phyloP scores from a whole-genome alignment of 257 asterid genomes.

The Ilex aquifolium region DNA sequence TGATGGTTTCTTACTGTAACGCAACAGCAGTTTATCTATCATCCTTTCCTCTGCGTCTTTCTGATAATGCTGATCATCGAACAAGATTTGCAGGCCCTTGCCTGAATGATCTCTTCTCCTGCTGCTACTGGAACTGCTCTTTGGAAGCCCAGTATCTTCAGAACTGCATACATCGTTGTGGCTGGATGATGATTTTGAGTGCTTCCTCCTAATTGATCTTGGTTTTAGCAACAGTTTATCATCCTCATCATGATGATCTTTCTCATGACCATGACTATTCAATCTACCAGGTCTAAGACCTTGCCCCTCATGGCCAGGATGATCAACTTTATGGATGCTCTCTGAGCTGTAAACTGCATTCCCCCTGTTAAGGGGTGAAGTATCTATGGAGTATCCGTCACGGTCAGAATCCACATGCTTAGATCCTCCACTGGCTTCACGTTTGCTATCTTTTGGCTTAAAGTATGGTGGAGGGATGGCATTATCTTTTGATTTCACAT shows the following conservation, averaged over 20 bases:
- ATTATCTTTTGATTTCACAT: slow-evolving; percentile 45
- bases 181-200: slow-evolving; percentile 49
- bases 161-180: slow-evolving; percentile 21
- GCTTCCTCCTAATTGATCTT: slow-evolving; percentile 62
- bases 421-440: slow-evolving; percentile 29
- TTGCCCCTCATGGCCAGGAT: slow-evolving; percentile 20
- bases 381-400: slow-evolving; percentile 18
- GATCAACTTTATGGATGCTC: slow-evolving; percentile 18
- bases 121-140: slow-evolving; percentile 55
- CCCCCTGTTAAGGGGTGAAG: slow-evolving; percentile 15
- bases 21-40: slow-evolving; percentile 75
- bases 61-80: slow-evolving; percentile 45
- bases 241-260: slow-evolving; percentile 31
- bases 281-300: slow-evolving; percentile 17
- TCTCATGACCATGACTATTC: slow-evolving; percentile 20
- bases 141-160: slow-evolving; percentile 42
- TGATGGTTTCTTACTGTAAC: slow-evolving; percentile 80
- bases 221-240: slow-evolving; percentile 58
- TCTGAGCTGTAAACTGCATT: slow-evolving; percentile 19
- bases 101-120: slow-evolving; percentile 63
- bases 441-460: slow-evolving; percentile 47
- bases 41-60: slow-evolving; percentile 68
- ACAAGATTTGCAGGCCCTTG: slow-evolving; percentile 57
- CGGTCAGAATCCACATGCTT: slow-evolving; percentile 24
- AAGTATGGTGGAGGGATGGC: slow-evolving; percentile 57